These are phyloP conservation scores for Lasiosphaeriaceae sp. DNA, from an alignment of 495 filamentous ascomycete species.

Conservation along the genomic window DNA sequence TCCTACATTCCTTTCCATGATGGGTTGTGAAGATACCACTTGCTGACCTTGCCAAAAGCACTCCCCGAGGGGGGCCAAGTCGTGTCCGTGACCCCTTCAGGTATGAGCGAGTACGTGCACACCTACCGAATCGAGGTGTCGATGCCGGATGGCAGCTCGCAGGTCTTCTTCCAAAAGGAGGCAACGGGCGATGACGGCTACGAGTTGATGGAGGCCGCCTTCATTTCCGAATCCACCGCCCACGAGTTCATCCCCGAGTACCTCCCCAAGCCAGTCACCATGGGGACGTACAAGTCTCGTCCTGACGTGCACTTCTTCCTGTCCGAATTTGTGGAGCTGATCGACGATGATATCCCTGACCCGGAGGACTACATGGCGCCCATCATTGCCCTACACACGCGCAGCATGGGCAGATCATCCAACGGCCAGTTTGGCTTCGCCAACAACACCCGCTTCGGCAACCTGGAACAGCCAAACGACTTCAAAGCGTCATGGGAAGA, in stretches of 20 bases:
- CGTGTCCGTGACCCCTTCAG: constrained; percentile 16
- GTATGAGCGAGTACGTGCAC: constrained; percentile 20
- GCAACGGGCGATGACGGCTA: constrained; percentile 7
- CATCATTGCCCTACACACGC: constrained; percentile 39
- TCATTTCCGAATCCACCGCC: constrained; percentile 13
- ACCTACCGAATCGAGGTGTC: constrained; percentile 19
- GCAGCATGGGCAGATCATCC: constrained; percentile 36
- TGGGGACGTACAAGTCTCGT: constrained; percentile 17
- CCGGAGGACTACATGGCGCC: constrained; percentile 26
- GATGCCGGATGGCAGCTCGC: constrained; percentile 15
- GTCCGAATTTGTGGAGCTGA: constrained; percentile 20
- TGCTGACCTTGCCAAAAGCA: constrained; percentile 1
- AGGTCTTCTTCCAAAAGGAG: constrained; percentile 20
- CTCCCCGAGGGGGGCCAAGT: constrained; percentile 17
- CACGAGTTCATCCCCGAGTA: constrained; percentile 22
- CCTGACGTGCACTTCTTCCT: constrained; percentile 23
- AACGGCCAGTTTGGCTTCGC: constrained; percentile 51
- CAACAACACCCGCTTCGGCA: constrained; percentile 41
- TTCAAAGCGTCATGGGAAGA: constrained; percentile 45
- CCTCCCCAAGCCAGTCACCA: constrained; percentile 18
- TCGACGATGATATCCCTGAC: constrained; percentile 21
- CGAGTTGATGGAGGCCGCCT: constrained; percentile 12
- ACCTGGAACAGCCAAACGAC: constrained; percentile 34
- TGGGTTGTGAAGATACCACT: no score
- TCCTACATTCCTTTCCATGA: background rate